Base-by-base conservation (phyloP, 352 stramenopile genomes). In the Phytophthora chlamydospora region DNA sequence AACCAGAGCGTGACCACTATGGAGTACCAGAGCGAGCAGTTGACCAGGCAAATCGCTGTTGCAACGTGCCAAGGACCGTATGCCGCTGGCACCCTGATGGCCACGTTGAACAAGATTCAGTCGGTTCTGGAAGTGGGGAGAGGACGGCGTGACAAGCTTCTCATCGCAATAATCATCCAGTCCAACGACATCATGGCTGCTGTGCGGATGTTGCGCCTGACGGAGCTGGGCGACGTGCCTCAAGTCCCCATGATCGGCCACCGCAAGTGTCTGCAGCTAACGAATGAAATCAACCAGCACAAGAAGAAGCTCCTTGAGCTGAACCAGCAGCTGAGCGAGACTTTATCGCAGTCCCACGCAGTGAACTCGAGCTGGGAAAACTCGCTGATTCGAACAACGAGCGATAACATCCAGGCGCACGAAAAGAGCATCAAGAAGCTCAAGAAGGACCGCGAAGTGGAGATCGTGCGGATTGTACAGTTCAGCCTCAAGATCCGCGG, bases 401-500 rank as follows among this genome's bases (percentile, higher is more conserved):
- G 77, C 43, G 31, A 57, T 4, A 62, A 63, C 5, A 85, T 93
- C n/a, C 66, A 84, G 19, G 36, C 59, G 32, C 62, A 80, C 6
- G 71, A 89, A 21, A 62, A 77, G 38, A 66, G 39, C 3, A 78
- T 87, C 16, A 51, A 46, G 24, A 49, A 67, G 9, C 71, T 75
- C 10, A 77, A 83, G 36, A 72, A 85, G n/a, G 71, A 79, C 32
- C 76, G 82, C 13, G 73, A 90, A n/a, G 73, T 75, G 27, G 82
- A 90, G 55, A 78, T 91, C 17, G 71, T 91, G 24, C 77, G 80
- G 0, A 78, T 93, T 34, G 82, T 93, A 39, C 84, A 93, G 62
- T 93, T 89, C 65, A 80, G 73, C 44, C 29, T 36, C 0, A 31
- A 59, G 0, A 58, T 91, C 11, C 84, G 84, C n/a, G 68, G 89